These are phyloP conservation scores for Magnusiomyces paraingens DNA, from an alignment of 1,139 yeast genomes.

Conservation along the genomic window DNA sequence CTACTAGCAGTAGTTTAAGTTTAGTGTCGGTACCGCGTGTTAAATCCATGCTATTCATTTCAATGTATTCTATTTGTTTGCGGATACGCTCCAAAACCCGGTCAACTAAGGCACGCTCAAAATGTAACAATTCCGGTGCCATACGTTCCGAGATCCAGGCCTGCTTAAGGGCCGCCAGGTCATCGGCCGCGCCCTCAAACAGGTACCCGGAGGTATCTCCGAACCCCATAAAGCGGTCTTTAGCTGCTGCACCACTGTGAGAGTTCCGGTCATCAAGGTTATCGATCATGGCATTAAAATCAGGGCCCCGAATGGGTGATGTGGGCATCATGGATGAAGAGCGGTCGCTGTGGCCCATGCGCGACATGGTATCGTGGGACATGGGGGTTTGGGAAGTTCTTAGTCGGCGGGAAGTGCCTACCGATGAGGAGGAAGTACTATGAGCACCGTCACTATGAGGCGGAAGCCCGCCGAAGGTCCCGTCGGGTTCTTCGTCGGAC, in stretches of 20 bases:
- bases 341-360: background rate
- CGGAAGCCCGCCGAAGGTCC: background rate
- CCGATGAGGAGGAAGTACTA: background rate
- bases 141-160: conserved; percentile 81
- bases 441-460: background rate
- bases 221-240: conserved; percentile 7
- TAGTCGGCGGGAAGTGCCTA: background rate
- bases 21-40: conserved; percentile 60
- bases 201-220: conserved; percentile 10
- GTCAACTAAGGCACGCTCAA: conserved; percentile 53
- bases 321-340: background rate
- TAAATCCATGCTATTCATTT: conserved; percentile 50
- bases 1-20: conserved; percentile 73
- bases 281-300: conserved; percentile 27
- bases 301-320: conserved; percentile 10
- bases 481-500: background rate
- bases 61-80: conserved; percentile 65
- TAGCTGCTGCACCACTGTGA: conserved; percentile 7
- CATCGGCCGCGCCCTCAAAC: conserved; percentile 6
- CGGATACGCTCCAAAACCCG: conserved; percentile 54
- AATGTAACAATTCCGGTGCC: conserved; percentile 77
- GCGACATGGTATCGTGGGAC: background rate
- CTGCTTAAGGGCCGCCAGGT: conserved; percentile 40
- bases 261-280: conserved; percentile 13
- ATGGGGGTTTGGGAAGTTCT: background rate